Base-by-base conservation (phyloP, 2,329 filamentous ascomycete genomes). In the Remersonia thermophila region DNA sequence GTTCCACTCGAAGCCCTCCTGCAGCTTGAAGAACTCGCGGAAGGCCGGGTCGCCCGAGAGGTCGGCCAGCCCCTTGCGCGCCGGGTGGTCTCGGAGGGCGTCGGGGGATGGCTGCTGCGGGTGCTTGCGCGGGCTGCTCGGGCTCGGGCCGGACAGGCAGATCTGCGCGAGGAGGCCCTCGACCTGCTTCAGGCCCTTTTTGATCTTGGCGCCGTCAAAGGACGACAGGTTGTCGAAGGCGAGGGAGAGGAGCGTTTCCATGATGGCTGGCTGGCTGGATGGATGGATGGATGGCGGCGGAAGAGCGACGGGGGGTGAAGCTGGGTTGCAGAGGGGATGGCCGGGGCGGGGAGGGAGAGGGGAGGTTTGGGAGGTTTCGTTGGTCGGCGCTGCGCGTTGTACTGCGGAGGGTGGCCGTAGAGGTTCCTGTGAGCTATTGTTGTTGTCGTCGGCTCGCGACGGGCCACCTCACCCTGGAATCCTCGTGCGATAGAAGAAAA, bases 1-100 rank as follows among this genome's bases (percentile, higher is more conserved):
- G 62, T 98, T 98, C 83, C 86, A 96, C 63, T 96, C 85, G 55
- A 98, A 98, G 3, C 87, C 84, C 54, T 96, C 87, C 58, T 98
- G 91, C 47, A 96, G 59, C 57, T 93, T 85, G 66, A 94, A 95
- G 65, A 96, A 96, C 59, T 95, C 86, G 47, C 84, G 70, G 55
- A 95, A 96, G 14, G 87, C 89, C 14, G 83, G 84, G 58, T 96
- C 91, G 45, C 79, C 73, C 34, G 73, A 71, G 44, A 95, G 63
- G 39, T 85, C 78, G 15, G 65, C 63, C 33, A 94, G 68, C 11
- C 69, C 67, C 60, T 83, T 86, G 35, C 63, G 62, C 20, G 60
- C 57, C 8, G 63, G 60, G 27, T 37, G 42, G 27, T 39, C 45
- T 29, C 44, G 37, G 3, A 32, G 33, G 25, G 12, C 13, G 23